Evolutionary conservation across 2,329 filamentous ascomycete species (phyloP), one percentile per base, ranked within the genome.

Genomic region (Aspergillus quadricinctus): DNA sequence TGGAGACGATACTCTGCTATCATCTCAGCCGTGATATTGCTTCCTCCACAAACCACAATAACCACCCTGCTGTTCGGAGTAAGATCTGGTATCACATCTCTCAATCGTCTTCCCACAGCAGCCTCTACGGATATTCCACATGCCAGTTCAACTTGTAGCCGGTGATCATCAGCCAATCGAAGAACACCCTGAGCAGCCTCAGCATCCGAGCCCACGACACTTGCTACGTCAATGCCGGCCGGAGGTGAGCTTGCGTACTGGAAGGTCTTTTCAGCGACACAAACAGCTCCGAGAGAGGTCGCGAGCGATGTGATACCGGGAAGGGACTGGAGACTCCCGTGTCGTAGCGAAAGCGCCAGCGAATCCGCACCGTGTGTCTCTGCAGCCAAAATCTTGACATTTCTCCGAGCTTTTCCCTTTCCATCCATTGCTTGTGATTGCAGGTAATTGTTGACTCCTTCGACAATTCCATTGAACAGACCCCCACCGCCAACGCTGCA

Each of bases 401-500:
- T 57, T 14, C 60, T 61, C 46, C 10, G 21, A 9, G 53, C 9
- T 11, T 29, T 29, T 41, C 25, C 53, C 4, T 17, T 19, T 40
- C 27, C 29, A 37, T 29, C 41, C 1, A 14, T 14, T 5, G 72
- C 70, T 5, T 60, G 50, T 40, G 56, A 49, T 27, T 57, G 53
- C n/a, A 66, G 40, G 54, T 66, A 55, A 41, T 57, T 52, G 60
- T 57, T 79, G 9, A 92, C 73, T 4, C 87, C 88, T 59, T 84
- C 77, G 73, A 88, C 82, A 53, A 94, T 73, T 3, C 90, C 90
- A 66, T 86, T 88, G 49, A 95, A 81, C 21, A 94, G 74, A 0
- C 90, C 89, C 8, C 90, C 90, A 4, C 90, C 90, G 10, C 90
- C 90, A 29, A 92, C 88, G 55, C 81, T 87, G 72, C 88, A 92